A percentile compares a stretch with the other conserved stretches of the same genome.
Evolutionary conservation across 2,329 filamentous ascomycete species (phyloP).

Genomic region (Microsporum ferrugineum): DNA sequence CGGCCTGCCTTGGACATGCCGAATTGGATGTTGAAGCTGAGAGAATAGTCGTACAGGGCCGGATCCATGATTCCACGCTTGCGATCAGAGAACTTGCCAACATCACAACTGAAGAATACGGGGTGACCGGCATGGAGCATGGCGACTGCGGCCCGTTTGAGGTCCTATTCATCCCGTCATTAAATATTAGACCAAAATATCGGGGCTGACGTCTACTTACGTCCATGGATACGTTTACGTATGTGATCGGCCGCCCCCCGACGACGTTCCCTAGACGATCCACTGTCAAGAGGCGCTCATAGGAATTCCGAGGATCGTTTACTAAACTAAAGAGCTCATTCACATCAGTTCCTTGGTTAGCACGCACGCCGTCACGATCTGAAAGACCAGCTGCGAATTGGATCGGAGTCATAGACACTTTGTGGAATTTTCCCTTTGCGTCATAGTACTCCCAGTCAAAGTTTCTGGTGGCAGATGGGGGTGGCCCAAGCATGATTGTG

Average conservation of each 20-base stretch:
- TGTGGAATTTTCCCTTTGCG: slow-evolving; percentile 51
- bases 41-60: slow-evolving; percentile 62
- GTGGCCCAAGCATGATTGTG: slow-evolving; percentile 71
- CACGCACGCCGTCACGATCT: slow-evolving; percentile 45
- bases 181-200: background rate
- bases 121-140: slow-evolving; percentile 71
- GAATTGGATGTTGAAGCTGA: slow-evolving; percentile 69
- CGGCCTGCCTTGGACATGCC: slow-evolving; percentile 66
- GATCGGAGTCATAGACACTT: slow-evolving; percentile 54
- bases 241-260: slow-evolving; percentile 62
- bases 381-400: slow-evolving; percentile 61
- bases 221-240: slow-evolving; percentile 68
- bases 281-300: slow-evolving; percentile 62
- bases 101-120: slow-evolving; percentile 81
- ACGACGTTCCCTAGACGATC: slow-evolving; percentile 70
- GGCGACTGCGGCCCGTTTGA: slow-evolving; percentile 61
- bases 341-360: slow-evolving; percentile 50
- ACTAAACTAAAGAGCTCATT: slow-evolving; percentile 67
- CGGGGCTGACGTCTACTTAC: slow-evolving; percentile 15
- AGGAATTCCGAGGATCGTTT: slow-evolving; percentile 70
- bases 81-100: slow-evolving; percentile 67
- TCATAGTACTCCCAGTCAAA: slow-evolving; percentile 76
- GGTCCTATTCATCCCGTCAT: slow-evolving; percentile 28
- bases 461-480: slow-evolving; percentile 54
- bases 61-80: slow-evolving; percentile 67